Base-by-base conservation (phyloP, 1,284 basidiomycete genomes). In the Singerocomus rubriflavus region DNA sequence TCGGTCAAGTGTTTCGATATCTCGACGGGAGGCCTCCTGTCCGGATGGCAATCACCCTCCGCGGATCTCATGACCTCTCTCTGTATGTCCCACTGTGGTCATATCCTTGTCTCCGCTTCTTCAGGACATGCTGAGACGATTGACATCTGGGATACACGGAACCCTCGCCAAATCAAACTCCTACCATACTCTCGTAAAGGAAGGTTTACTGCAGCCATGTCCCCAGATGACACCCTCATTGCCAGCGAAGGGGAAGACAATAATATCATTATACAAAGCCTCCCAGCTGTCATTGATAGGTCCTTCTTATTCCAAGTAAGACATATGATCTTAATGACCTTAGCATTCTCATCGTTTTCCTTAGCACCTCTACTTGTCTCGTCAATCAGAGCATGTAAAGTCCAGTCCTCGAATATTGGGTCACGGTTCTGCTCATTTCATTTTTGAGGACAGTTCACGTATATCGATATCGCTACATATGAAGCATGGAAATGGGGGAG, bases 71-170 rank as follows among this genome's bases (percentile, higher is more conserved):
- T 54, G 4, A 51, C 51, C 5, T 35, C 48, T 36, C 48, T 60
- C 30, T 39, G 8, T 7, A 11, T 51, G 1, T 36, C 57, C 5
- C 17, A 21, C 16, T 51, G n/a, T 2, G 51, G 41, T 25, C 58
- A 42, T 21, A 31, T 45, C 21, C 55, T 58, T 7, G 7, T 51
- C 16, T 46, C 58, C 26, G 40, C 37, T 13, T 57, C 54, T 13
- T 45, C 48, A 0, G 57, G 55, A n/a, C 31, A 33, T 21, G 21
- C 21, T 21, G 4, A 21, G 4, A 11, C 13, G 2, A 43, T 57
- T 14, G 51, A 51, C 12, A 32, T 60, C 12, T 60, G 55, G 57
- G 46, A 60, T 35, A 49, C 42, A 17, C 21, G 30, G 25, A 5
- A 14, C 21, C 8, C 10, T 16, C 8, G 21, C 25, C 17, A 16